Percentiles rank a stretch among this genome's conserved stretches.
phyloP scores from a whole-genome alignment of 345 rosid species.

The Stellera chamaejasme region DNA sequence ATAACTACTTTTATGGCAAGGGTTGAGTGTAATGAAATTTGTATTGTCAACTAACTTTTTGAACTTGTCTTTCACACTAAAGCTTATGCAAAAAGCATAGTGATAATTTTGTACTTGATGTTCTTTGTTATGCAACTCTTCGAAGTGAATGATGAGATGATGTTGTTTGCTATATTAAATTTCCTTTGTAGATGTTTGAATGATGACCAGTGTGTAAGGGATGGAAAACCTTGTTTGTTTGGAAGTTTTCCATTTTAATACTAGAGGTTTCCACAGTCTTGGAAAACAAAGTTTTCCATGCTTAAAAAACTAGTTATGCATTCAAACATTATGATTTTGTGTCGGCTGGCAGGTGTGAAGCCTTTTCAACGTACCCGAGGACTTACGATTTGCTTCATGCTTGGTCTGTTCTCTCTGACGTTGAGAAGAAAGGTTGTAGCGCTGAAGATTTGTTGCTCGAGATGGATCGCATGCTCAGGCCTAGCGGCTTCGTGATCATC shows the following conservation, averaged over 20 bases:
- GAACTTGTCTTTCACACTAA: too few species aligned
- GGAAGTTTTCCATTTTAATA: background rate
- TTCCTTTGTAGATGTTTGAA: background rate
- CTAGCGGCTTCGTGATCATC: constrained; percentile 67
- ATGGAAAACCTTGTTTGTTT: background rate
- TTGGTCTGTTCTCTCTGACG: constrained; percentile 58
- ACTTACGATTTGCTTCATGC: constrained; percentile 89
- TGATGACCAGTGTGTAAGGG: background rate
- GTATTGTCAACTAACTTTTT: too few species aligned
- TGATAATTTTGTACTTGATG: too few species aligned
- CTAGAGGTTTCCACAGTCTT: too few species aligned
- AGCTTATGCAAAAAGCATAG: too few species aligned
- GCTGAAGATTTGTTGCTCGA: constrained; percentile 71
- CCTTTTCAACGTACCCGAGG: constrained; percentile 85
- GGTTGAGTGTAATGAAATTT: too few species aligned
- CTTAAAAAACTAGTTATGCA: too few species aligned
- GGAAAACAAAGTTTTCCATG: too few species aligned
- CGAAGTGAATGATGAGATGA: too few species aligned
- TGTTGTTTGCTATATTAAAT: background rate
- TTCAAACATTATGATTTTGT: too few species aligned
- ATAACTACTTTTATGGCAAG: too few species aligned
- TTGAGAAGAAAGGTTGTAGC: constrained; percentile 70
- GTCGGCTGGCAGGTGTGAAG: constrained; percentile 63
- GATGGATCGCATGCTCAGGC: constrained; percentile 95
- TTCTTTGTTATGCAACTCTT: too few species aligned